These are phyloP conservation scores for Solanum sparsipilum DNA, from an alignment of 257 asterid species.

Conservation along the genomic window DNA sequence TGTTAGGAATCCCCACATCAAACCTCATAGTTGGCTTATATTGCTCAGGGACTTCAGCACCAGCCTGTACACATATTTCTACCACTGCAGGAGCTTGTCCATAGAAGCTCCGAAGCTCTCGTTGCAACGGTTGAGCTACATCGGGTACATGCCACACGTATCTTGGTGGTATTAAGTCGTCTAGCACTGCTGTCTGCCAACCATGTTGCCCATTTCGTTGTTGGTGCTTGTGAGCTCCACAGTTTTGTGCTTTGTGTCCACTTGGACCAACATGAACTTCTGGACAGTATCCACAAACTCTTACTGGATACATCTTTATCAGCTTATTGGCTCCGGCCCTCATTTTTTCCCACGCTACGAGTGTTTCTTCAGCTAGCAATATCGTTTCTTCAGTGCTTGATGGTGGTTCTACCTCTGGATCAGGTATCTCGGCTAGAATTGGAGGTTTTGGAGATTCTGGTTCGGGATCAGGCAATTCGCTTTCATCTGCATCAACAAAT, in stretches of 20 bases:
- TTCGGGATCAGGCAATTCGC: constrained; percentile 75
- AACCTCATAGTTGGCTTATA: constrained; percentile 86
- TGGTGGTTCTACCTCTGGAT: constrained; percentile 49
- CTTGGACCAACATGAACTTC: constrained; percentile 82
- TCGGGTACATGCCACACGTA: constrained; percentile 91
- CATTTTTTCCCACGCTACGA: constrained; percentile 82
- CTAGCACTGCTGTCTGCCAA: constrained; percentile 80
- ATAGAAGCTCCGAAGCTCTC: constrained; percentile 72
- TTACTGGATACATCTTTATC: constrained; percentile 76
- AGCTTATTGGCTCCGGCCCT: constrained; percentile 60
- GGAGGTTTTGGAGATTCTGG: constrained; percentile 45
- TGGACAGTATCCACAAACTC: constrained; percentile 90
- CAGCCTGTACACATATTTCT: constrained; percentile 76
- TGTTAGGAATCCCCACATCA: constrained; percentile 75
- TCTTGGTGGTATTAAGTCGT: constrained; percentile 80
- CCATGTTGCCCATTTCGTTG: constrained; percentile 99
- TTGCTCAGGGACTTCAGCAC: constrained; percentile 76
- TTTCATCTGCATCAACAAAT: constrained; percentile 84
- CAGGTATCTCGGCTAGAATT: constrained; percentile 37
- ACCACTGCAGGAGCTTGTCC: constrained; percentile 94
- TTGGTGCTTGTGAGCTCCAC: constrained; percentile 97
- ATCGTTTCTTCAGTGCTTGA: constrained; percentile 40
- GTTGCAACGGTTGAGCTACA: constrained; percentile 28
- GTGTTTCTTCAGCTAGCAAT: constrained; percentile 68
- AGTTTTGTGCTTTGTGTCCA: constrained; percentile 92